These are phyloP conservation scores for Mortierella alpina DNA, from an alignment of 192 early-diverging fungal species.

Conservation along the genomic window DNA sequence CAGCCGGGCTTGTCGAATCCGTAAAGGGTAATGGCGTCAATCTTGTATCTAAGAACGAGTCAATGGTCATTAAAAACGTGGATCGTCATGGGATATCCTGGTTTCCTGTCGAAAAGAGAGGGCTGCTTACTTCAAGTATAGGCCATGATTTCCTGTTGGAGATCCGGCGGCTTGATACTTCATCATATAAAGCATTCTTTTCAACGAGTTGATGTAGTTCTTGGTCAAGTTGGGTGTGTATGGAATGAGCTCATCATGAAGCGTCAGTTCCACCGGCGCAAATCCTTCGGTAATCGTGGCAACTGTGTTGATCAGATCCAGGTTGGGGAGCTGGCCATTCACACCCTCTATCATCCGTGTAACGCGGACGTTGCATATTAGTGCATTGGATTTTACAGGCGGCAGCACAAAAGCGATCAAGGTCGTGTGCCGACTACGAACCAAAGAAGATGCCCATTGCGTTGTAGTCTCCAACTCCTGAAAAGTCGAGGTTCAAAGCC, in stretches of 20 bases:
- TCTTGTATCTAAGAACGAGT: constrained; percentile 67
- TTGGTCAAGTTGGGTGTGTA: constrained; percentile 42
- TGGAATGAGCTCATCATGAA: constrained; percentile 63
- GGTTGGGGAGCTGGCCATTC: constrained; percentile 92
- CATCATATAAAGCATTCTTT: constrained; percentile 66
- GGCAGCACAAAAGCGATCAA: too few relatives aligned
- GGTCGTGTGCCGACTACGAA: constrained; percentile 26
- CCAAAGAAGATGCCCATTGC: constrained; percentile 81
- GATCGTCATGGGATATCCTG: too few relatives aligned
- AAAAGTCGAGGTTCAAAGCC: constrained; percentile 89
- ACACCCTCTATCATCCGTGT: constrained; percentile 70
- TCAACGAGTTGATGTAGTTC: constrained; percentile 58
- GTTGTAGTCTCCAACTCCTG: constrained; percentile 69
- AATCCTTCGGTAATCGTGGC: constrained; percentile 63
- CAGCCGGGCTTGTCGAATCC: constrained; percentile 52
- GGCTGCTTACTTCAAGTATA: constrained; percentile 69
- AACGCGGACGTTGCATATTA: background rate
- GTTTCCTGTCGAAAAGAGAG: too few relatives aligned
- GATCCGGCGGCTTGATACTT: constrained; percentile 75
- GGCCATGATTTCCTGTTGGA: constrained; percentile 75
- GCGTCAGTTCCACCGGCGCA: constrained; percentile 65
- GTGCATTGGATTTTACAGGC: background rate
- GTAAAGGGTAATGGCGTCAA: constrained; percentile 80
- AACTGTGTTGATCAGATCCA: constrained; percentile 88
- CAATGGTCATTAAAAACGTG: too few relatives aligned